phyloP scores from a whole-genome alignment of 257 asterid genomes.

The Forsythia viridissima region DNA sequence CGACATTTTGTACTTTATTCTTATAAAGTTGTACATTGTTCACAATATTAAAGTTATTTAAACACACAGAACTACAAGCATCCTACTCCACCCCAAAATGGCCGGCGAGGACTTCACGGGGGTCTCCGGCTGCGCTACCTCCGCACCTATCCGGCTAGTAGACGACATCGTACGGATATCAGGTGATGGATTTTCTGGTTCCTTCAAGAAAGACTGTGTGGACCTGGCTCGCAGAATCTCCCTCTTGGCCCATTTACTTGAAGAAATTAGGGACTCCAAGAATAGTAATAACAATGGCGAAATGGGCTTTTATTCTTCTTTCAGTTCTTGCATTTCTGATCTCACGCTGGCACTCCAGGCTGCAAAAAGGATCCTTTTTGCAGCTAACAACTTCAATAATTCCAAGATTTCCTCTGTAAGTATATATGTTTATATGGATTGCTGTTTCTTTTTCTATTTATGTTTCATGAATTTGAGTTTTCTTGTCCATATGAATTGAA shows the following conservation, averaged over 20 bases:
- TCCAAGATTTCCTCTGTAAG: conserved; percentile 48
- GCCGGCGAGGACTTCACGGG: conserved; percentile 18
- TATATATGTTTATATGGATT: background rate
- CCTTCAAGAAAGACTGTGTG: conserved; percentile 77
- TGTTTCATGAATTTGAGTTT: background rate
- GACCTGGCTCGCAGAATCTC: conserved; percentile 77
- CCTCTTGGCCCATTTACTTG: conserved; percentile 73
- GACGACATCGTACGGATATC: conserved; percentile 69
- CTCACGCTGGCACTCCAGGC: conserved; percentile 50
- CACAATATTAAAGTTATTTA: too few relatives aligned
- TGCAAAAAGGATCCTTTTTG: conserved; percentile 52
- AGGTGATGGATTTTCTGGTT: conserved; percentile 63
- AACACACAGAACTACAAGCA: too few relatives aligned
- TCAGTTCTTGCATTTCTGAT: conserved; percentile 54
- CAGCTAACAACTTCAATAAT: conserved; percentile 44
- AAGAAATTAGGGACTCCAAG: conserved; percentile 69
- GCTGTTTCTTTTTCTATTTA: background rate
- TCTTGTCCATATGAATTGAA: background rate
- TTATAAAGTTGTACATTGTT: too few relatives aligned
- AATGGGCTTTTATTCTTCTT: conserved; percentile 39
- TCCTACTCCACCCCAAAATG: too few relatives aligned
- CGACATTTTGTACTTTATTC: too few relatives aligned
- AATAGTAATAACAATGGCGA: conserved; percentile 16
- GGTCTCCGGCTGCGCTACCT: conserved; percentile 22
- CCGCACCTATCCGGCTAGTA: conserved; percentile 49